Evolutionary conservation across 2,329 filamentous ascomycete species (phyloP), one percentile per base, ranked within the genome.

Genomic region (Aspergillus udagawae): DNA sequence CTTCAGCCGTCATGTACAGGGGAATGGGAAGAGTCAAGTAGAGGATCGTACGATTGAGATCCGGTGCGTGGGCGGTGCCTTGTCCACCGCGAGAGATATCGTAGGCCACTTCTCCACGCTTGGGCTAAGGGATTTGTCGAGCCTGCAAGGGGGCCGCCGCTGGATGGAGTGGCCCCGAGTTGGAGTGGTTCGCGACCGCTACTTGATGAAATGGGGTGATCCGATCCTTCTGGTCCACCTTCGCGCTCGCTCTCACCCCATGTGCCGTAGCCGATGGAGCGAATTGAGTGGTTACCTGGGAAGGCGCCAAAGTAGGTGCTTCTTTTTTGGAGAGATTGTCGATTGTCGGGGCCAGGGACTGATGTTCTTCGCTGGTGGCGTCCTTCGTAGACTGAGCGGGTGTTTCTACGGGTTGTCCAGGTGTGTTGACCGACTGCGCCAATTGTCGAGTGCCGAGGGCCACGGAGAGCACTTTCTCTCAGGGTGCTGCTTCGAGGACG

Each of bases 281-380:
- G 49, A 49, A 57, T 21, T 59, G 60, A 21, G 52, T 61, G 49
- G 51, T 66, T 76, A 72, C 52, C 77, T 75, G 56, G 72, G 76
- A 29, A 48, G 8, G 56, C 53, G 23, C 55, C 59, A 21, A 52
- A 57, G 10, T 45, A 27, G 7, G 51, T 52, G 12, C 60, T 61
- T 48, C 59, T 61, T 35, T 64, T 66, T n/a, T 61, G 65, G 25
- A 62, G 61, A 14, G 64, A 52, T 20, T 53, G 53, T 35, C 60
- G 58, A 23, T 60, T 47, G 9, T 63, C 63, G 20, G 65, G 56
- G 8, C 64, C 61, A 0, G 71, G 63, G 14, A 66, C 63, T 2
- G 71, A 73, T 17, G 65, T 65, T 32, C 65, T 63, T 45, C 67
- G 67, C 51, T 59, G 61, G 20, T 53, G 56, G 41, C 51, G 53